Evolutionary conservation across 306 rosid genomes (phyloP), one percentile per base, ranked within the genome.

Genomic region (Erythrophleum fordii): DNA sequence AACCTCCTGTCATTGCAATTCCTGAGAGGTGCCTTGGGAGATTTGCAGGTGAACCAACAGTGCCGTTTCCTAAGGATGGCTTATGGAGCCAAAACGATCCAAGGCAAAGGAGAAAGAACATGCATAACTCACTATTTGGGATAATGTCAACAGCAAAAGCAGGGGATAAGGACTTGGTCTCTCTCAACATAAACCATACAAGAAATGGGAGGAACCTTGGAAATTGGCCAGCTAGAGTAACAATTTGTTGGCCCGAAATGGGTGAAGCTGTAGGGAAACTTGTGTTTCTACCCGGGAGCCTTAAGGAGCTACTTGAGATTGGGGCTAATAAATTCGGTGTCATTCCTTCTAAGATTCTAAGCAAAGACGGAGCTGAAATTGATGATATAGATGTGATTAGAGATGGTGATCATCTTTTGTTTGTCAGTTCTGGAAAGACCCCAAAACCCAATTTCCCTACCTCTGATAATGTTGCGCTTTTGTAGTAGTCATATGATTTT

Each of bases 41-140:
- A 66, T 89, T 90, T 67, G 84, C 86, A 16, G 86, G 97, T 62
- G 98, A 92, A 75, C 97, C 97, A 23, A 71, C 80, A 22, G 87
- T 94, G 39, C 89, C 92, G 52, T 11, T 46, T 17, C 26, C n/a
- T n/a, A n/a, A n/a, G n/a, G n/a, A n/a, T n/a, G n/a, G n/a, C n/a
- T n/a, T n/a, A n/a, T n/a, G n/a, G n/a, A n/a, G n/a, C n/a, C n/a
- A n/a, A n/a, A n/a, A n/a, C n/a, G n/a, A n/a, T n/a, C n/a, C n/a
- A n/a, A n/a, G n/a, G n/a, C n/a, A n/a, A n/a, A n/a, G n/a, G n/a
- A n/a, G n/a, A n/a, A n/a, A n/a, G n/a, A n/a, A n/a, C n/a, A n/a
- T n/a, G n/a, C n/a, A n/a, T 68, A 95, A 95, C 83, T 95, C 98
- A 0, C 78, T 95, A 45, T 88, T 95, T 49, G 97, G 98, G 46